Base-by-base conservation (phyloP, 371 early-diverging fungal genomes). In the Mortierella sp. region DNA sequence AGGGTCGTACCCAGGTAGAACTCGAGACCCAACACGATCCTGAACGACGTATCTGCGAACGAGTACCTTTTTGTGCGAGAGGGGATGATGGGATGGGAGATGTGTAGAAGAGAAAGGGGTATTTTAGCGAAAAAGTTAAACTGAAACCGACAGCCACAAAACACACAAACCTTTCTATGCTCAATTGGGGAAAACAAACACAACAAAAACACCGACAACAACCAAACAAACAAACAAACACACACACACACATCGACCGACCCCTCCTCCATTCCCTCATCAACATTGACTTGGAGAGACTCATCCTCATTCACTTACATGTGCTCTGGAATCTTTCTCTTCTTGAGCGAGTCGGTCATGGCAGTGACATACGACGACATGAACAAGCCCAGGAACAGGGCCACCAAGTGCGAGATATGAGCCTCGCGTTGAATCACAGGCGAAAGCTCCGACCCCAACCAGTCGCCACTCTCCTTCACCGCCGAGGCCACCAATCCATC, bases 301-400 rank as follows among this genome's bases (percentile, higher is more conserved):
- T n/a, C n/a, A n/a, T n/a, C n/a, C 10, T 65, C 50, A 26, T 34
- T 7, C 1, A 34, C 74, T 73, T 71, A 81, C 82, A 81, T 81
- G 74, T 71, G 68, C 68, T 74, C 64, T 6, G 82, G 82, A 29
- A 81, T 81, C 66, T 77, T 77, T 40, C 82, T 40, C 65, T 52
- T 73, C 74, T 81, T 81, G 74, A 81, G 74, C 16, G 82, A 81
- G 31, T 81, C 64, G 3, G 74, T 81, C 77, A 81, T 81, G 45
- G 77, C 41, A 13, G 82, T 77, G 61, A 81, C 82, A 77, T 67
- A 77, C 26, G 74, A 73, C n/a, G 82, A 81, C 82, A 81, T 81
- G 74, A 81, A 81, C 45, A 81, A 53, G 16, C 82, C 82, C 71
- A 81, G 34, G 22, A 71, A 67, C 58, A 81, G 39, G n/a, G 82